Base-by-base conservation (phyloP, 139 green algal species). In the Dunaliella primolecta region DNA sequence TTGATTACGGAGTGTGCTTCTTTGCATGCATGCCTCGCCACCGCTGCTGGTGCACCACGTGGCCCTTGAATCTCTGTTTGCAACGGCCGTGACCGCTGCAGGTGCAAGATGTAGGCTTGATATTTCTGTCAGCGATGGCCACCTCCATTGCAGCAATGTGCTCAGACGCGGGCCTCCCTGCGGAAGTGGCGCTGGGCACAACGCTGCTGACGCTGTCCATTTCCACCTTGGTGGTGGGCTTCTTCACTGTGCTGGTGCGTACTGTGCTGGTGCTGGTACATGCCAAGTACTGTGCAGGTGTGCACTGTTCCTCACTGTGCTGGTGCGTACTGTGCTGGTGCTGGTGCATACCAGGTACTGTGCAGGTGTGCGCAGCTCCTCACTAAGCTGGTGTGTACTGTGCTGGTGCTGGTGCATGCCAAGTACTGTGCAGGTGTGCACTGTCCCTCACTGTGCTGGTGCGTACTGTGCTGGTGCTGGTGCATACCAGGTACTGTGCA, bases 51-150 rank as follows among this genome's bases (percentile, higher is more conserved):
- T n/a, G n/a, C n/a, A n/a, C n/a, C n/a, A n/a, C n/a, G n/a, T n/a
- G n/a, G n/a, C n/a, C n/a, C n/a, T n/a, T n/a, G n/a, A n/a, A n/a
- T n/a, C n/a, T n/a, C n/a, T n/a, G n/a, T n/a, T n/a, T n/a, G n/a
- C n/a, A n/a, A n/a, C n/a, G n/a, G n/a, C n/a, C n/a, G n/a, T n/a
- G n/a, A n/a, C n/a, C 71, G 30, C 75, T 46, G 3, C 92, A 95
- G 87, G 87, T 92, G 32, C 89, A 93, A 81, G 92, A 96, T 75
- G 92, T 96, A 11, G 94, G 94, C 21, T 88, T 97, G 24, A 96
- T 97, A 70, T 96, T 97, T 79, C 86, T 97, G 85, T 93, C 86
- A 2, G 86, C 93, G 11, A 95, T 97, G 86, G 92, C 94, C 36
- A 91, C 89, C 0, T 90, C 86, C 23, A 90, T 97, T 0, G 93